Percentiles rank a stretch among this genome's conserved stretches.
These are phyloP conservation scores for Arthrobotrys sphaeroides DNA, from an alignment of 2,329 filamentous ascomycete genomes.

Conservation along the genomic window DNA sequence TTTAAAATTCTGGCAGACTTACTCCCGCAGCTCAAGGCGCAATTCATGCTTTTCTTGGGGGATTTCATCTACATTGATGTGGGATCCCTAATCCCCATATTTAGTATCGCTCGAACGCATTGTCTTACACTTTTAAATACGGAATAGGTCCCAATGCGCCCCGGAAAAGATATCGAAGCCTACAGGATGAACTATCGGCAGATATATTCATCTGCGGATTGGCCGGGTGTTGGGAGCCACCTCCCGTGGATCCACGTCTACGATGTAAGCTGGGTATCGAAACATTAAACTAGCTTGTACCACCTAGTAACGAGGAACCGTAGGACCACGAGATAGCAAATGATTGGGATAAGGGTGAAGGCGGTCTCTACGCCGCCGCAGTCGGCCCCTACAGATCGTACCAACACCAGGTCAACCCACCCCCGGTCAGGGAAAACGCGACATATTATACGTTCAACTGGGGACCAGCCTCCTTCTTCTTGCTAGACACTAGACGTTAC, in stretches of 20 bases:
- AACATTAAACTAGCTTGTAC: not conserved
- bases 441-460: conserved; percentile 92
- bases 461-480: conserved; percentile 91
- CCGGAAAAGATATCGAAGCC: conserved; percentile 37
- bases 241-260: conserved; percentile 98
- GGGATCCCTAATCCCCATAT: not conserved
- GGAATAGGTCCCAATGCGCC: conserved; percentile 47
- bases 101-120: not conserved
- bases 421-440: conserved; percentile 70
- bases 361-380: conserved; percentile 80
- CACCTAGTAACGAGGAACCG: not conserved
- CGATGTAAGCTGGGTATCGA: conserved; percentile 64
- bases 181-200: conserved; percentile 73
- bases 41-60: conserved; percentile 83
- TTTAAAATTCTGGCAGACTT: conserved; percentile 78
- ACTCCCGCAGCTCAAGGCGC: conserved; percentile 75
- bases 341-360: conserved; percentile 86
- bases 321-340: conserved; percentile 92
- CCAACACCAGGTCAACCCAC: conserved; percentile 85
- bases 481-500: conserved; percentile 87
- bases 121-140: not conserved
- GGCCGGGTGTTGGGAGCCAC: conserved; percentile 76
- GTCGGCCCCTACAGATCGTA: conserved; percentile 88
- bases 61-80: conserved; percentile 94
- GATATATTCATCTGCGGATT: conserved; percentile 94